A percentile compares a stretch with the other conserved stretches of the same genome.
Evolutionary conservation across 495 filamentous ascomycete genomes (phyloP).

Genomic region (Talaromyces adpressus): DNA sequence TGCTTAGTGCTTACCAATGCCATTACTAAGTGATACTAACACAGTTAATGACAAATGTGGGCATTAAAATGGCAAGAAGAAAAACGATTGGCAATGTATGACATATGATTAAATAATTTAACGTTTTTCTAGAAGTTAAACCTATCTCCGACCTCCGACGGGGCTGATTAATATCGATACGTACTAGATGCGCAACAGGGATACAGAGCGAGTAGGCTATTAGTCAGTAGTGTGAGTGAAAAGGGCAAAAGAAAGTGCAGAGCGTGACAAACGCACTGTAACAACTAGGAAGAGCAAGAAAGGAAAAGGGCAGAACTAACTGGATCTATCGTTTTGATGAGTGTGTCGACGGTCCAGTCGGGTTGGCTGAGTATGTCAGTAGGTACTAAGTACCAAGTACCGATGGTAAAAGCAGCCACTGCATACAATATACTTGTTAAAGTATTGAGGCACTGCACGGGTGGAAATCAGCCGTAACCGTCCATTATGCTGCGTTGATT

Average conservation of each 20-base stretch:
- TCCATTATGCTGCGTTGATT: background rate
- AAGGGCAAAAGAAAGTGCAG: background rate
- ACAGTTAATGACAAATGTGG: too few relatives aligned
- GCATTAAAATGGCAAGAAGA: background rate
- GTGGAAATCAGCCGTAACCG: background rate
- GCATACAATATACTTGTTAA: too few relatives aligned
- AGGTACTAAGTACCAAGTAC: too few relatives aligned
- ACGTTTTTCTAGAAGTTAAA: background rate
- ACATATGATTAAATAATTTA: background rate
- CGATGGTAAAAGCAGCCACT: background rate
- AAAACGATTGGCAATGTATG: background rate
- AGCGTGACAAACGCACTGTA: too few relatives aligned
- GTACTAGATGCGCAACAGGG: background rate
- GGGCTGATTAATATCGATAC: background rate
- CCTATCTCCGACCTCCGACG: background rate
- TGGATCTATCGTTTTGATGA: background rate
- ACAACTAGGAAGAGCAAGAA: background rate
- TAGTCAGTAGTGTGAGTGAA: background rate
- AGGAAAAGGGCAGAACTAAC: background rate
- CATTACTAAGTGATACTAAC: background rate
- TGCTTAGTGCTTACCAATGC: background rate
- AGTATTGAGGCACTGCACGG: background rate
- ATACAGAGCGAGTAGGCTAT: background rate
- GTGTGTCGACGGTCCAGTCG: background rate
- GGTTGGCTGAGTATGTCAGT: background rate